phyloP scores from a whole-genome alignment of 2,329 filamentous ascomycete species.

The Ophiostoma sp. region DNA sequence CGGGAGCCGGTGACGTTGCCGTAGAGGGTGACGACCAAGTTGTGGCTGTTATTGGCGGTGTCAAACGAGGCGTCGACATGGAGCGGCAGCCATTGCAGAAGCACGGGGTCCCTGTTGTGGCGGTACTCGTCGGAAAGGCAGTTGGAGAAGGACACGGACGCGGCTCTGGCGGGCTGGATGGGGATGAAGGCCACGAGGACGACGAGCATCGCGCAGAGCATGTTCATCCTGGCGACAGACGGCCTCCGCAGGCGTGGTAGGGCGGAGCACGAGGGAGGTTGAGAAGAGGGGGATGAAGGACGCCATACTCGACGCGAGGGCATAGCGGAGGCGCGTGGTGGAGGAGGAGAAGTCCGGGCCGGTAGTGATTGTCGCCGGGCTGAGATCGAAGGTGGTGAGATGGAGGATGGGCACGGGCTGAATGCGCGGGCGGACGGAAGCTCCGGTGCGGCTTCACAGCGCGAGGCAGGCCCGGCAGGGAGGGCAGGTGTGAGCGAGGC shows the following conservation, averaged over 20 bases:
- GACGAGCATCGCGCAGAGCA: slow-evolving; percentile 32
- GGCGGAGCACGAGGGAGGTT: too few relatives aligned
- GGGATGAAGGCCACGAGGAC: slow-evolving; percentile 38
- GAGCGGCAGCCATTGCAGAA: slow-evolving; percentile 74
- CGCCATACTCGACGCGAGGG: slow-evolving; percentile 14
- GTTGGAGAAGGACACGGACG: slow-evolving; percentile 73
- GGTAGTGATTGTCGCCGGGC: background rate
- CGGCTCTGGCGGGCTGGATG: slow-evolving; percentile 50
- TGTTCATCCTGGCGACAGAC: background rate
- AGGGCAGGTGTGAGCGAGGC: background rate
- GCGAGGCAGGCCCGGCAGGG: background rate
- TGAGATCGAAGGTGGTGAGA: too few relatives aligned
- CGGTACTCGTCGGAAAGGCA: slow-evolving; percentile 61
- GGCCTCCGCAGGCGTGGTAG: background rate
- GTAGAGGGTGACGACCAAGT: slow-evolving; percentile 73
- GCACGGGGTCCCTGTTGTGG: slow-evolving; percentile 42
- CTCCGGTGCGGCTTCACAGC: background rate
- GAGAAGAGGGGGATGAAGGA: background rate
- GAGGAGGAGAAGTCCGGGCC: background rate
- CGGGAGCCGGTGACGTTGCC: slow-evolving; percentile 82
- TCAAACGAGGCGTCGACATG: slow-evolving; percentile 72
- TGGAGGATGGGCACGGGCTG: too few relatives aligned
- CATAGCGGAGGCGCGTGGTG: too few relatives aligned
- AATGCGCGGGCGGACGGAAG: background rate
- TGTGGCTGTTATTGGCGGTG: slow-evolving; percentile 51